Percentiles rank a stretch among this genome's conserved stretches.
phyloP scores from a whole-genome alignment of 1,139 yeast genomes.

The Candida sp. region DNA sequence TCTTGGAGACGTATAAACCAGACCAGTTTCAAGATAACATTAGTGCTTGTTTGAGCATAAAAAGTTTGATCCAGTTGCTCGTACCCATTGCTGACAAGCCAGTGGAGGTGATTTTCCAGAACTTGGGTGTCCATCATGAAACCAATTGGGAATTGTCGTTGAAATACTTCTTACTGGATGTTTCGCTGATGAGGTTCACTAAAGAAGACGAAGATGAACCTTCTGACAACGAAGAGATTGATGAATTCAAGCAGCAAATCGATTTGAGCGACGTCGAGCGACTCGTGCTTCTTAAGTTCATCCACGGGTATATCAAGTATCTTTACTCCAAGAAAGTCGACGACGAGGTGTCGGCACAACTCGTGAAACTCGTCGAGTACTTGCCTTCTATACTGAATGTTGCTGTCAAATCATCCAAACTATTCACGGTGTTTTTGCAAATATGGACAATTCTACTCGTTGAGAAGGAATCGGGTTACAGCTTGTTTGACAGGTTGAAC shows the following conservation, averaged over 20 bases:
- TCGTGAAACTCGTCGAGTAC: slow-evolving; percentile 25
- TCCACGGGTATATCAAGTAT: slow-evolving; percentile 25
- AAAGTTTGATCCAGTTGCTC: slow-evolving; percentile 32
- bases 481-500: slow-evolving; percentile 27
- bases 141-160: slow-evolving; percentile 39
- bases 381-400: slow-evolving; percentile 25
- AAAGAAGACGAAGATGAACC: slow-evolving; percentile 13
- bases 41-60: slow-evolving; percentile 37
- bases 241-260: slow-evolving; percentile 24
- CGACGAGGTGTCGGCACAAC: slow-evolving; percentile 19
- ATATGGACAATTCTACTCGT: slow-evolving; percentile 33
- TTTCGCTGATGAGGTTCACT: slow-evolving; percentile 32
- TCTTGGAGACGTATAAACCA: slow-evolving; percentile 24
- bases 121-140: slow-evolving; percentile 19
- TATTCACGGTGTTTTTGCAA: slow-evolving; percentile 26
- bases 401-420: slow-evolving; percentile 23
- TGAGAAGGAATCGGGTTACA: slow-evolving; percentile 16
- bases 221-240: slow-evolving; percentile 18
- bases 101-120: slow-evolving; percentile 6
- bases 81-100: slow-evolving; percentile 4
- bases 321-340: slow-evolving; percentile 21
- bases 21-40: slow-evolving; percentile 26
- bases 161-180: slow-evolving; percentile 45
- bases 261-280: slow-evolving; percentile 25
- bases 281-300: slow-evolving; percentile 25